Evolutionary conservation across 768 basidiomycete species (phyloP), one percentile per base, ranked within the genome.

Genomic region (Mycena polygramma): DNA sequence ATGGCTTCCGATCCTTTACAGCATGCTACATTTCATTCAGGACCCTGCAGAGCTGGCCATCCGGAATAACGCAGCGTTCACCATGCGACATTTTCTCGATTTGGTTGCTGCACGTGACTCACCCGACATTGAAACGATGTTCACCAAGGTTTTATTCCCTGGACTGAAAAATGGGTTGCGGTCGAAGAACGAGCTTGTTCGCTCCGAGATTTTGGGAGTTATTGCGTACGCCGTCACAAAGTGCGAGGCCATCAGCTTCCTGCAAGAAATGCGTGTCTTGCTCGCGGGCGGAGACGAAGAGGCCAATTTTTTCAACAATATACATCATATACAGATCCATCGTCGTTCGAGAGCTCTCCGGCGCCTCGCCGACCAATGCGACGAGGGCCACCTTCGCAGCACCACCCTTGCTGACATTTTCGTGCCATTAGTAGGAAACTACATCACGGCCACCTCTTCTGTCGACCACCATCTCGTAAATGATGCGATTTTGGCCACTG

Each of bases 301-400:
- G 79, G 96, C 95, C 39, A 96, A 93, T 77, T 97, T 99, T 83
- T 99, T 99, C 88, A 92, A 92, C 84, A 99, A 99, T 79, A 90
- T 98, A 57, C 89, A 93, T 62, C 98, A 99, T 77, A 89, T 99
- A 52, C 98, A 99, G 80, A 82, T 92, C 4, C 97, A 98, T 79
- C 90, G 97, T 71, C 91, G 97, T 26, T 90, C 91, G 1, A 84
- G 97, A 68, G 97, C 97, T 4, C 84, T 98, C 36, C 89, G 94
- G 17, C 86, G 95, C 20, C 87, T 98, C 22, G 90, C 89, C 7
- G 96, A 96, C 60, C 87, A 90, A 63, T 92, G 91, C 69, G 87
- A 90, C 11, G 88, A 90, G 51, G 90, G 89, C 2, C 83, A 83
- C 37, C 75, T 99, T 43, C 84, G 90, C 45, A 93, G 91, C 76